Evolutionary conservation across 768 basidiomycete species (phyloP).

Genomic region (Kwoniella sp.): DNA sequence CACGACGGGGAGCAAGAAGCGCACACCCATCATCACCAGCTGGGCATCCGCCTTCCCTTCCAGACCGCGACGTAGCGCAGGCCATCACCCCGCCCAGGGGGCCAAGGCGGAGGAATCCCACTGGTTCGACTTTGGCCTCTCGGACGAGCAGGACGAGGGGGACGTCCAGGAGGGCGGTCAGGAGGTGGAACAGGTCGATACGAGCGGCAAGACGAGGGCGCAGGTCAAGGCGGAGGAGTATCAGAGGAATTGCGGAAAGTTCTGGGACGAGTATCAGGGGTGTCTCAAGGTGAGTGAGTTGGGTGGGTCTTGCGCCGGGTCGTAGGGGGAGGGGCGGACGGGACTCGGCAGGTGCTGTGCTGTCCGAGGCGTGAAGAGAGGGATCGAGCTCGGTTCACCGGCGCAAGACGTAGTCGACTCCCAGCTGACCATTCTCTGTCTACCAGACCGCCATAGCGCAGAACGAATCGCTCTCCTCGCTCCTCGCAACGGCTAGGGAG

Average conservation of each 20-base stretch:
- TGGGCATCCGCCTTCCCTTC: conserved; percentile 21
- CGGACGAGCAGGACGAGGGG: conserved; percentile 2
- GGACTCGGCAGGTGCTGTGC: background rate
- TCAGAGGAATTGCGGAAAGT: conserved; percentile 72
- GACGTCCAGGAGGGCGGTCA: background rate
- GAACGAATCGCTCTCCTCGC: conserved; percentile 67
- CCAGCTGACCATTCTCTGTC: background rate
- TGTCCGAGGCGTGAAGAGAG: too few relatives aligned
- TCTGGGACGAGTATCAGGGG: conserved; percentile 73
- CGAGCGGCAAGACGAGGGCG: conserved; percentile 61
- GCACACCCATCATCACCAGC: conserved; percentile 10
- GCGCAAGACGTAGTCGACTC: background rate
- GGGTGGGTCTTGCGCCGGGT: too few relatives aligned
- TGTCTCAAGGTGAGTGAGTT: conserved; percentile 70
- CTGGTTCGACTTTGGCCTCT: conserved; percentile 6
- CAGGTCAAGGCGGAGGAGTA: conserved; percentile 75
- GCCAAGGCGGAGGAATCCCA: background rate
- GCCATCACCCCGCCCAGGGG: background rate
- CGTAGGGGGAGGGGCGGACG: too few relatives aligned
- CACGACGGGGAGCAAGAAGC: background rate
- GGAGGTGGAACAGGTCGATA: conserved; percentile 11
- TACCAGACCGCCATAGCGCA: conserved; percentile 66
- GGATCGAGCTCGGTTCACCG: too few relatives aligned
- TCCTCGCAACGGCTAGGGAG: conserved; percentile 72
- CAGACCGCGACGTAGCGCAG: background rate